Base-by-base conservation (phyloP, 2,329 filamentous ascomycete genomes). In the Fusarium stilboides region DNA sequence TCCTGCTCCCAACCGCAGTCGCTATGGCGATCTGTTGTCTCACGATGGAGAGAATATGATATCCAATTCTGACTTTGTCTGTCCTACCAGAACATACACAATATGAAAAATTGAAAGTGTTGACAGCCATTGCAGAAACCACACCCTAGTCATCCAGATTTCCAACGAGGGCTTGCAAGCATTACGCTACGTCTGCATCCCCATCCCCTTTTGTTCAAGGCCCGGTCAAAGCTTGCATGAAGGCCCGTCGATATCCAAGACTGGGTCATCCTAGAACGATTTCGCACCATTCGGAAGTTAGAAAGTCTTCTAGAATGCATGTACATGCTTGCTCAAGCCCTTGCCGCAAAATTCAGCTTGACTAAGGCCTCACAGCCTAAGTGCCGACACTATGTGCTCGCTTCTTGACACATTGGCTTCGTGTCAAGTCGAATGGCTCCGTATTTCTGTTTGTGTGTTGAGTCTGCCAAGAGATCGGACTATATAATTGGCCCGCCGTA, bases 111-210 rank as follows among this genome's bases (percentile, higher is more conserved):
- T 40, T 34, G n/a, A 20, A n/a, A 26, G 10, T 44, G 36, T 59
- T 43, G 19, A 55, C 40, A 49, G 40, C 19, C 19, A 28, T 45
- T 43, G 43, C n/a, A 43, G 49, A 37, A 22, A 52, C 49, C 50
- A 53, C 24, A 40, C 34, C 50, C 61, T 40, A 59, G 45, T 42
- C 44, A 51, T 53, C 33, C 28, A 43, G 26, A 42, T 55, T 31
- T 28, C 33, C 26, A 17, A 40, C 54, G 58, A 62, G 50, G 19
- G 53, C 66, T 71, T 57, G 50, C 67, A 65, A 64, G 36, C 57
- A 71, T 53, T 46, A 26, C 63, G 55, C 57, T 60, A 58, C 47
- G 40, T 57, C 71, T 74, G 70, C 70, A 68, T 57, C 49, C 43
- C 36, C 39, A 55, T 59, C 54, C 65, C 43, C 45, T 64, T 62